Base-by-base conservation (phyloP, 768 basidiomycete genomes). In the Brasilioporus rufonigricans region DNA sequence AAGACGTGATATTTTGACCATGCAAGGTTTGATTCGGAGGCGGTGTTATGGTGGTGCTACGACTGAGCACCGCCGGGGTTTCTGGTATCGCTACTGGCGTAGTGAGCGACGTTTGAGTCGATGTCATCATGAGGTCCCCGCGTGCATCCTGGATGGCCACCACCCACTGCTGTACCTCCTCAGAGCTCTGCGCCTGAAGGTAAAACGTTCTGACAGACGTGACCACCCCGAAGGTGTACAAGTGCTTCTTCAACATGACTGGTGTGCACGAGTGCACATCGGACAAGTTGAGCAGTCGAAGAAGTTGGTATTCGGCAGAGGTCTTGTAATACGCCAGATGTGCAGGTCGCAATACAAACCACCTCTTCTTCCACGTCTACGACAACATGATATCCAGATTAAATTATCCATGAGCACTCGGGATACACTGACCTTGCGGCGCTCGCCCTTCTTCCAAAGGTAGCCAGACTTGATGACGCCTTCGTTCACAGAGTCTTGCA, bases 311-410 rank as follows among this genome's bases (percentile, higher is more conserved):
- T 73, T 99, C 96, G 53, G 91, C 89, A 31, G 89, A 86, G 45
- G 83, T 93, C 77, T 98, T 98, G 83, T 98, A 98, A 73, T 96
- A 98, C 4, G 93, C 93, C 47, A 99, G 76, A 71, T 97, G 93
- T 3, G 89, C 89, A 1, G 92, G 84, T 18, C 96, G 84, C 55
- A 99, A 75, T 2, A 99, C 97, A 63, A 98, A 98, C 96, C 96
- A 98, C 21, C 95, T 83, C 74, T 94, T 95, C 80, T 98, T 98
- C 97, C 97, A 99, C 2, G 90, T 93, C 94, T 96, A 66, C 41
- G 19, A 26, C 31, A 13, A 23, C n/a, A 48, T 39, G 52, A 49
- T 48, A 31, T 54, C 44, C 49, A 50, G 39, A 52, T 50, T 12
- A 48, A n/a, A 38, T 24, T 54, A 49, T 6, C 44, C 33, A 55